Conservation (phyloP, 2,329 filamentous ascomycete genomes). For the Ophiostoma ips region DNA sequence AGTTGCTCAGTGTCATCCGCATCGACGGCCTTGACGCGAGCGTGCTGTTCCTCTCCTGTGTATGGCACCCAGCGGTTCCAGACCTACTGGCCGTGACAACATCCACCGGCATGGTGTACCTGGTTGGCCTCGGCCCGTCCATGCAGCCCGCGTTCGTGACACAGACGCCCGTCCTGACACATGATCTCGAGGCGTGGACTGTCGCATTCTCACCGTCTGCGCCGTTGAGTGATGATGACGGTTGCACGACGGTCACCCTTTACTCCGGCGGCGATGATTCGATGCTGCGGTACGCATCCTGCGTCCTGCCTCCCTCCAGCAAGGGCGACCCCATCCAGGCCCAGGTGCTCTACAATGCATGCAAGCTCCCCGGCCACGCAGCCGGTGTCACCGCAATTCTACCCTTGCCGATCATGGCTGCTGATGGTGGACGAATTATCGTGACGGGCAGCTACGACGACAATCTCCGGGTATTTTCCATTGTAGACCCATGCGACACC, state of each 20-base stretch:
- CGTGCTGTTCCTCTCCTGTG: conserved; percentile 56
- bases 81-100: conserved; percentile 55
- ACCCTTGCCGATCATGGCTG: conserved; percentile 37
- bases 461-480: conserved; percentile 51
- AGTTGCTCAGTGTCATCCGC: conserved; percentile 29
- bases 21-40: conserved; percentile 38
- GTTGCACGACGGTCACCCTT: conserved; percentile 23
- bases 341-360: conserved; percentile 11
- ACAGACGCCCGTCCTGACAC: conserved; percentile 29
- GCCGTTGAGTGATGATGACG: background rate
- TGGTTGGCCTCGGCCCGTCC: conserved; percentile 34
- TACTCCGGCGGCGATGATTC: conserved; percentile 70
- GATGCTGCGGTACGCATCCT: conserved; percentile 34
- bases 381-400: conserved; percentile 83
- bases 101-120: conserved; percentile 48
- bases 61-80: conserved; percentile 49
- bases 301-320: background rate
- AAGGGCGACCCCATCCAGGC: conserved; percentile 6
- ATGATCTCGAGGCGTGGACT: conserved; percentile 60
- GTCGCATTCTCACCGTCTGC: conserved; percentile 39
- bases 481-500: conserved; percentile 27
- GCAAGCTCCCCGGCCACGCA: conserved; percentile 35
- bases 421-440: conserved; percentile 40
- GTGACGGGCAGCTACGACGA: conserved; percentile 92
- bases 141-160: conserved; percentile 24